Conservation (phyloP, 176 grass and related monocot genomes). For the Rhynchospora tenuis region DNA sequence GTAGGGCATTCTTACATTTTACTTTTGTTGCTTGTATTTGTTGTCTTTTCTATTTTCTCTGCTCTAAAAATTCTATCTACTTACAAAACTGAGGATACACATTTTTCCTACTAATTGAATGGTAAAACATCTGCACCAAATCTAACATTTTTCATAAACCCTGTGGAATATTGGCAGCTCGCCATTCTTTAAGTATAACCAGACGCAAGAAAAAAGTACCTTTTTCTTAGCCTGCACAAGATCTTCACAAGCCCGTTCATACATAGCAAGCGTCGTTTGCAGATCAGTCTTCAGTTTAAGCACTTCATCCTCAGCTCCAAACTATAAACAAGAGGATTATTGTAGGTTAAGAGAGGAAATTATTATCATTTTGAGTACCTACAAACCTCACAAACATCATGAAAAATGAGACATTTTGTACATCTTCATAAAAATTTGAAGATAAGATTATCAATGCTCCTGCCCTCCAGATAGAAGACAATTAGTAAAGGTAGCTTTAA, state of each 20-base stretch:
- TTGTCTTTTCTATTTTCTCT: neutral
- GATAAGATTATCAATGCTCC: neutral
- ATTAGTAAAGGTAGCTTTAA: neutral
- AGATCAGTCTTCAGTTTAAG: conserved; percentile 52
- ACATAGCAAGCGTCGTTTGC: conserved; percentile 43
- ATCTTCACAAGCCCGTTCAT: conserved; percentile 58
- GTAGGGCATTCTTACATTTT: neutral
- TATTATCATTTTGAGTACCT: neutral
- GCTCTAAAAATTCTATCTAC: neutral
- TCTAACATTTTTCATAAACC: neutral
- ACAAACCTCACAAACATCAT: neutral
- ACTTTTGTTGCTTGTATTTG: neutral
- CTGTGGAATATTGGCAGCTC: neutral
- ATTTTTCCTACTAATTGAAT: neutral
- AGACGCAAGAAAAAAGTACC: neutral
- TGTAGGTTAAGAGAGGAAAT: neutral
- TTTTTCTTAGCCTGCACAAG: conserved; percentile 48
- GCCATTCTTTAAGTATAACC: neutral
- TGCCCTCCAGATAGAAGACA: neutral
- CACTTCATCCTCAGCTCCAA: conserved; percentile 46
- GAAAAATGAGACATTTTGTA: neutral
- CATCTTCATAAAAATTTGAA: neutral
- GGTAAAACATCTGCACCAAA: neutral
- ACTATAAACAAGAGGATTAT: conserved; percentile 32
- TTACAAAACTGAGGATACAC: neutral